These are phyloP conservation scores for Calycina marina DNA, from an alignment of 2,329 filamentous ascomycete species.

Conservation along the genomic window DNA sequence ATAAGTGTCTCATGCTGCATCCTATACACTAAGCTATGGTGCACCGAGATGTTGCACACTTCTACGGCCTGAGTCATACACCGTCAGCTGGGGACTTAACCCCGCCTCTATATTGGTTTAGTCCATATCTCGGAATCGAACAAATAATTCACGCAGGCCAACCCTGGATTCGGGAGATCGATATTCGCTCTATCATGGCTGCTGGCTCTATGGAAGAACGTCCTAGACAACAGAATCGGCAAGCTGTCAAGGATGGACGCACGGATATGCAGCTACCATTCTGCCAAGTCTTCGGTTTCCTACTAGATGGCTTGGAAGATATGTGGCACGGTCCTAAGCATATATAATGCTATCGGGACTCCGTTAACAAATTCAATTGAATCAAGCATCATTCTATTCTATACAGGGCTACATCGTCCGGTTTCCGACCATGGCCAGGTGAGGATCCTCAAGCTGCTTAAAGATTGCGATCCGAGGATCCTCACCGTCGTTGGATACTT, in stretches of 20 bases:
- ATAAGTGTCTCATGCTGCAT: too few relatives aligned
- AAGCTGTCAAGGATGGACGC: too few relatives aligned
- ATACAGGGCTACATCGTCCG: conserved; percentile 40
- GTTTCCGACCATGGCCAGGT: conserved; percentile 47
- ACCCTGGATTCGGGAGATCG: conserved; percentile 41
- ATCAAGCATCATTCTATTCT: conserved; percentile 39
- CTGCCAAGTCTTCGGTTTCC: conserved; percentile 10
- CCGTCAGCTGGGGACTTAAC: conserved; percentile 35
- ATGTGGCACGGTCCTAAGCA: conserved; percentile 18
- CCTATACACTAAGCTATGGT: too few relatives aligned
- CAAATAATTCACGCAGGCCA: conserved; percentile 44
- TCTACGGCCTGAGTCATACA: conserved; percentile 41
- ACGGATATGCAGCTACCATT: too few relatives aligned
- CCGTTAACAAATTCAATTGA: conserved; percentile 46
- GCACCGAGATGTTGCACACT: too few relatives aligned
- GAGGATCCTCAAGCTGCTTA: conserved; percentile 42
- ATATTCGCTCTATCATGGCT: conserved; percentile 14
- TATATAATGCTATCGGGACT: conserved; percentile 41
- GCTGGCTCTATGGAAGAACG: neutral
- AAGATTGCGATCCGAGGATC: conserved; percentile 42
- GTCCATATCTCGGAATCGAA: conserved; percentile 49
- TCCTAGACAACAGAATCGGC: neutral
- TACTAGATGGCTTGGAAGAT: conserved; percentile 23
- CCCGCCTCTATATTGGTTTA: conserved; percentile 46
- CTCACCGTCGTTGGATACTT: conserved; percentile 51